A percentile compares a stretch with the other conserved stretches of the same genome.
Evolutionary conservation across 345 rosid species (phyloP).

Genomic region (Eucalyptus cloeziana): DNA sequence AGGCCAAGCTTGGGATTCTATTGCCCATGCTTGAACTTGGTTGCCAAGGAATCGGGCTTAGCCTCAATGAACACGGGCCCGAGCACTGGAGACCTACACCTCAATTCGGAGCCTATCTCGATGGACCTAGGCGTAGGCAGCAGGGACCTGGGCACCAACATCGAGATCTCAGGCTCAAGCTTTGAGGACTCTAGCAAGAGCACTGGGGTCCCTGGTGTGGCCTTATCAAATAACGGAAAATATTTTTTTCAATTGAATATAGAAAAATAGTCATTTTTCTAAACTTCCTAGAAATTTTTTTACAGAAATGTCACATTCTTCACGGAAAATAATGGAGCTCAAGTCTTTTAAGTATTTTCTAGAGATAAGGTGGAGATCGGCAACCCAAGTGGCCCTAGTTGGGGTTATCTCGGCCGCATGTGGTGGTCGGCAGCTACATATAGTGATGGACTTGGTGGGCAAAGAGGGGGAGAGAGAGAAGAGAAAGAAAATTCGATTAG

Average conservation of each 20-base stretch:
- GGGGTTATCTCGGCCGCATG: not conserved
- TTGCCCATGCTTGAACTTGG: not conserved
- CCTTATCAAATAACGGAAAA: too few relatives aligned
- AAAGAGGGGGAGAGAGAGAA: not conserved
- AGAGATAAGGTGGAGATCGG: not conserved
- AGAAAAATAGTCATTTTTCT: too few relatives aligned
- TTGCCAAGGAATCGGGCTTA: too few relatives aligned
- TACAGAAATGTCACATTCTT: not conserved
- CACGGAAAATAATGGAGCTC: not conserved
- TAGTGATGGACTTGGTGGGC: not conserved
- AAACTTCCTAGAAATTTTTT: fast-evolving
- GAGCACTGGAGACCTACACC: too few relatives aligned
- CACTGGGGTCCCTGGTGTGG: too few relatives aligned
- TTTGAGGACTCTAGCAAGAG: too few relatives aligned
- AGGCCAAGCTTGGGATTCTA: not conserved
- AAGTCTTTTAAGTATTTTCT: not conserved
- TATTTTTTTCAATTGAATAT: too few relatives aligned
- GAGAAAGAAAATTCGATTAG: not conserved
- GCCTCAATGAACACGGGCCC: too few relatives aligned
- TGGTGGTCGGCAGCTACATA: not conserved
- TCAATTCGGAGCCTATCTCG: fast-evolving
- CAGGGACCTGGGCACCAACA: too few relatives aligned
- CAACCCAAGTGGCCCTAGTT: not conserved
- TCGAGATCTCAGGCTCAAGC: too few relatives aligned
- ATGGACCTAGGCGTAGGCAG: too few relatives aligned